Base-by-base conservation (phyloP, 2,329 filamentous ascomycete genomes). In the Aspergillus clavatus region DNA sequence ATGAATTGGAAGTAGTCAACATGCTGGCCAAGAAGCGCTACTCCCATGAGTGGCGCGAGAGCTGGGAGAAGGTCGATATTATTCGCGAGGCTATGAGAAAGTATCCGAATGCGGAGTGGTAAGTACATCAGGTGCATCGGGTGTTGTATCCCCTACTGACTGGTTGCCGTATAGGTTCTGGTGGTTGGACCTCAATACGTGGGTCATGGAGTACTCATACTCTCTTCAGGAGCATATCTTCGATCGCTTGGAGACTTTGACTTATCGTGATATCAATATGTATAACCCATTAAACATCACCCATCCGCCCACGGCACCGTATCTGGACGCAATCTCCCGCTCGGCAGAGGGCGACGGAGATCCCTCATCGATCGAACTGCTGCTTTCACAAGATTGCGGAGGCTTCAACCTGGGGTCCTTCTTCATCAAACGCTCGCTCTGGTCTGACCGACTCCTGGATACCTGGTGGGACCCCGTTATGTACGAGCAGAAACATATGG, bases 1-100 rank as follows among this genome's bases (percentile, higher is more conserved):
- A 98, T 66, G 86, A 96, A 51, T 74, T 98, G 47, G 93, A 98
- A 67, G 86, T 97, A 62, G 89, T 95, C 55, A 94, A 98, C 67
- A 95, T 98, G 90, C 91, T 89, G 72, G 95, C 90, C 43, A 95
- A 96, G 79, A 97, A 96, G 73, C 83, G 90, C 55, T 98, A 98
- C 66, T 91, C 93, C 22, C 93, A 98, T 71, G 93, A 98, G 71
- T 98, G 93, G 93, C 82, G 93, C 61, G 93, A 98, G 71, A 94
- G 91, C 67, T 98, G 93, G 93, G 93, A 98, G 71, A 98, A 97
- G 75, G 90, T 96, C 50, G 93, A 98, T 66, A 89, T 89, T 33
- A 82, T 98, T 59, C 83, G 91, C 49, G 87, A 88, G 50, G 83
- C 86, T 36, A 84, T 98, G 78, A 81, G 83, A 64, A 96, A 96